These are phyloP conservation scores for Clonostachys byssicola DNA, from an alignment of 2,329 filamentous ascomycete species.

Conservation along the genomic window DNA sequence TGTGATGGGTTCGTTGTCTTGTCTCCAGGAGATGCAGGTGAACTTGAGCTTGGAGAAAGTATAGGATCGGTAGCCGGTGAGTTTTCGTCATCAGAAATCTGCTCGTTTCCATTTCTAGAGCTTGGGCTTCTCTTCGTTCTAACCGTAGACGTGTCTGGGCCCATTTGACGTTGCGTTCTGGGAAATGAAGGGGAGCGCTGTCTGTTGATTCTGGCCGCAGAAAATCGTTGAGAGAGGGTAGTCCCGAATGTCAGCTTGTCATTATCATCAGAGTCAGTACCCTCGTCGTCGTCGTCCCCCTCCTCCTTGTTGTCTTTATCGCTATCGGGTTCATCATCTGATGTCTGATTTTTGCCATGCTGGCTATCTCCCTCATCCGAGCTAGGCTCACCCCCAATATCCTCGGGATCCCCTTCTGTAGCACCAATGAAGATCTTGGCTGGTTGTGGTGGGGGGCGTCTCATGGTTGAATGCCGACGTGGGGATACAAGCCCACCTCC, in stretches of 20 bases:
- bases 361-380: conserved; percentile 1
- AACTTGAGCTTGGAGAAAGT: too few species aligned
- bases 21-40: too few species aligned
- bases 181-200: too few species aligned
- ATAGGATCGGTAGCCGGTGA: too few species aligned
- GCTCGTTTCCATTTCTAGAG: too few species aligned
- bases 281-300: conserved; percentile 37
- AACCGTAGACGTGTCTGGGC: too few species aligned
- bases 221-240: not conserved
- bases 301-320: conserved; percentile 2
- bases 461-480: conserved; percentile 3
- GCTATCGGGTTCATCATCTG: conserved; percentile 9
- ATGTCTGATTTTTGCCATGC: not conserved
- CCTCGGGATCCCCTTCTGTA: too few species aligned
- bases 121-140: too few species aligned
- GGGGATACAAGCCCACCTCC: too few species aligned
- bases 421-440: conserved; percentile 13
- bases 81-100: too few species aligned
- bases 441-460: conserved; percentile 1
- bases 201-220: not conserved
- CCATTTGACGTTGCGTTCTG: too few species aligned
- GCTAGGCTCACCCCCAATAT: not conserved
- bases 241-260: conserved; percentile 5
- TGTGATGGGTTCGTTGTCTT: too few species aligned
- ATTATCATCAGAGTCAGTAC: conserved; percentile 38